Conservation (phyloP, 306 rosid species). For the Lablab purpureus region DNA sequence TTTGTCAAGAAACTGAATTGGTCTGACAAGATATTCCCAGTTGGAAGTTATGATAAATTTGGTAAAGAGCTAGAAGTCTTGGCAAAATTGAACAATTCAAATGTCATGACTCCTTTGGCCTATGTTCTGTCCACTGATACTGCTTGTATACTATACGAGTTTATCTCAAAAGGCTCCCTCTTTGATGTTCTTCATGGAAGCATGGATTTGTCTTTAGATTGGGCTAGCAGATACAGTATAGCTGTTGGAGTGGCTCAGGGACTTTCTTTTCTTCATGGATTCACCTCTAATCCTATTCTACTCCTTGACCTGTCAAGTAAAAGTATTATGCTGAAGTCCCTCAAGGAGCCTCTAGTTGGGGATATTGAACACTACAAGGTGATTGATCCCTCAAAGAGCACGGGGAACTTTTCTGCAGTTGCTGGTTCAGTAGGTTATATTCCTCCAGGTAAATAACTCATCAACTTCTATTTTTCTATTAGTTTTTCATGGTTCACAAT, state of each 20-base stretch:
- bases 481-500: neutral
- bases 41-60: constrained; percentile 66
- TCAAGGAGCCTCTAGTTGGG: constrained; percentile 92
- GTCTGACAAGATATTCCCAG: constrained; percentile 75
- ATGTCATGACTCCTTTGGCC: constrained; percentile 92
- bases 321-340: constrained; percentile 84
- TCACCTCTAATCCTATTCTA: constrained; percentile 72
- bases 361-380: constrained; percentile 89
- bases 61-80: constrained; percentile 64
- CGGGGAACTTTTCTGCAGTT: constrained; percentile 80
- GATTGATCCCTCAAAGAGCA: constrained; percentile 88
- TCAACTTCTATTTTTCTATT: constrained; percentile 1
- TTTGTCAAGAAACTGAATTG: constrained; percentile 86
- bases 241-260: constrained; percentile 97
- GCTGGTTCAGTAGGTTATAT: constrained; percentile 97
- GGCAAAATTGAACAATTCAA: constrained; percentile 87
- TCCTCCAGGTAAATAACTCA: constrained; percentile 83
- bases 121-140: constrained; percentile 68
- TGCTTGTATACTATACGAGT: constrained; percentile 77
- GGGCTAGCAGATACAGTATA: constrained; percentile 88
- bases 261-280: constrained; percentile 85
- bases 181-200: constrained; percentile 75
- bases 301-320: constrained; percentile 86
- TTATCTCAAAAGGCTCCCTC: constrained; percentile 74
- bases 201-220: constrained; percentile 62